Percentiles rank a stretch among this genome's conserved stretches.
Conservation (phyloP, 2,329 filamentous ascomycete species). For the Cytospora mali region DNA sequence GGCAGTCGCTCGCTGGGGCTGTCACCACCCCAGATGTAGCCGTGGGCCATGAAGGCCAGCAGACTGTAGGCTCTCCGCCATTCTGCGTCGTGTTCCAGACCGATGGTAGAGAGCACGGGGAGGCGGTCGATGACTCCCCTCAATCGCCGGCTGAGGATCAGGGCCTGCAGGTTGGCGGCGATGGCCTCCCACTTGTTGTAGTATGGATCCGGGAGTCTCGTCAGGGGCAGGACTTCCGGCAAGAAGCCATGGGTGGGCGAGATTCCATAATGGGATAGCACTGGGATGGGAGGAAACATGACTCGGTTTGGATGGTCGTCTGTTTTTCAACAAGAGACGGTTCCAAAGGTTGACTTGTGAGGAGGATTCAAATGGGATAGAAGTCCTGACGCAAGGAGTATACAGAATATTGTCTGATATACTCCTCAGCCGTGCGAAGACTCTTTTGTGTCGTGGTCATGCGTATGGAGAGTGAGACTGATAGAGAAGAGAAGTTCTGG, state of each 20-base stretch:
- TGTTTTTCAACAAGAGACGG: conserved; percentile 6
- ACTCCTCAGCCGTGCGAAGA: conserved; percentile 64
- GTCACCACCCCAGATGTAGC: conserved; percentile 95
- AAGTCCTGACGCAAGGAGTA: conserved; percentile 67
- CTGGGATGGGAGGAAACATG: conserved; percentile 64
- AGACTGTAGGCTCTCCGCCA: conserved; percentile 93
- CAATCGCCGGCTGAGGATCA: conserved; percentile 83
- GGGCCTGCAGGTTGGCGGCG: conserved; percentile 79
- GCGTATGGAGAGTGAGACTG: conserved; percentile 29
- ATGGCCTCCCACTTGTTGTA: conserved; percentile 95
- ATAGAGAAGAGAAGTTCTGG: conserved; percentile 10
- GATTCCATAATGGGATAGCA: conserved; percentile 77
- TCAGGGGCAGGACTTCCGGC: conserved; percentile 77
- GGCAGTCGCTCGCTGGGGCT: conserved; percentile 78
- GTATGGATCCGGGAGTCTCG: conserved; percentile 82
- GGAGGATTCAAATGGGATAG: conserved; percentile 24
- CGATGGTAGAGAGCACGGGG: conserved; percentile 79
- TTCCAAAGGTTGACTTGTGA: background rate
- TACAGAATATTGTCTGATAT: conserved; percentile 59
- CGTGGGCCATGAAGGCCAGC: conserved; percentile 88
- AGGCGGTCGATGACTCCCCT: conserved; percentile 78
- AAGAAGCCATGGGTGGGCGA: conserved; percentile 83
- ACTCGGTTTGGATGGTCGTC: conserved; percentile 21
- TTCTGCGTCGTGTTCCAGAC: conserved; percentile 81
- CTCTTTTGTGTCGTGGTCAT: conserved; percentile 41